phyloP scores from a whole-genome alignment of 1,284 basidiomycete species.

The Psilocybe mexicana region DNA sequence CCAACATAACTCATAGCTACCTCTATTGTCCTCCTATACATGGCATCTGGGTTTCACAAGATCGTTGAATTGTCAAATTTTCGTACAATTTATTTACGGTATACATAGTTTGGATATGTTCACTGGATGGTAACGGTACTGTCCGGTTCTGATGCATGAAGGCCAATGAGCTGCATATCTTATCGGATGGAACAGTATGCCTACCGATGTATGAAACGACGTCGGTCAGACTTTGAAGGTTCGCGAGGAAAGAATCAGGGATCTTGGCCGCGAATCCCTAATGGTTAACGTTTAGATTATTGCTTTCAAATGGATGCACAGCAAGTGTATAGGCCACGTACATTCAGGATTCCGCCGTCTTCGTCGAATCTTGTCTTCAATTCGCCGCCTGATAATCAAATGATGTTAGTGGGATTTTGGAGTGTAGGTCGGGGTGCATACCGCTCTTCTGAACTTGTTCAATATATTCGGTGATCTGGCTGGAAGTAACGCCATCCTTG shows the following conservation, averaged over 20 bases:
- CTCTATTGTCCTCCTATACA: too few relatives aligned
- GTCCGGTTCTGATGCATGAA: not conserved
- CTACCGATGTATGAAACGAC: conserved; percentile 3
- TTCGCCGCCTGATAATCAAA: not conserved
- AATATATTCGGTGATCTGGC: not conserved
- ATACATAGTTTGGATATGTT: not conserved
- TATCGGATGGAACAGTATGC: not conserved
- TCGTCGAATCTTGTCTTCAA: conserved; percentile 3
- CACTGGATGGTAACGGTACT: not conserved
- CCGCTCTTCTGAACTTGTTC: not conserved
- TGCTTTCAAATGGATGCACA: not conserved
- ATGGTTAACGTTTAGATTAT: not conserved
- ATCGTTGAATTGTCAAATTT: not conserved
- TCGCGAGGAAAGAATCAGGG: not conserved
- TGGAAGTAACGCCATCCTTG: not conserved
- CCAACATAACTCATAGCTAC: too few relatives aligned
- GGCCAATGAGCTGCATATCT: not conserved
- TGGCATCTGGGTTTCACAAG: too few relatives aligned
- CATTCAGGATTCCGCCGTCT: conserved; percentile 3
- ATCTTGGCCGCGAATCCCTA: conserved; percentile 7
- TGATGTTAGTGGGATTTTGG: not conserved
- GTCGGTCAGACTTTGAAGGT: not conserved
- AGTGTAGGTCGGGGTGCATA: not conserved
- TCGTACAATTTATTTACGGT: not conserved
- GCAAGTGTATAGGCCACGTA: not conserved